Conservation (phyloP, 2,329 filamentous ascomycete species). For the Pestalotiopsis sp. region DNA sequence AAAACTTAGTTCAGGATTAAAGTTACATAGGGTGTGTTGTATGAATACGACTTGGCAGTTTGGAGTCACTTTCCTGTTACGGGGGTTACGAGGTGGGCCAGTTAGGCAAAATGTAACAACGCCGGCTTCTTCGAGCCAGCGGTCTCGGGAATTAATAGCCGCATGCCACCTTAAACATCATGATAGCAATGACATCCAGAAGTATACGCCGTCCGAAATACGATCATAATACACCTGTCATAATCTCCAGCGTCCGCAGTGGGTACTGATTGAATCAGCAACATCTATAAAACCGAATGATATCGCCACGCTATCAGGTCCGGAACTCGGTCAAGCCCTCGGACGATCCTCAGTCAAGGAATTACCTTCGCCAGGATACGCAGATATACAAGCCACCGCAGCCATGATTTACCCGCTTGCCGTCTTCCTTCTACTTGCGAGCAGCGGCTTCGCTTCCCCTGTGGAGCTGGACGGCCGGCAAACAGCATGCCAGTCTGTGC, state of each 20-base stretch:
- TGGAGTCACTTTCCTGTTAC: neutral
- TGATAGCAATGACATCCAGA: neutral
- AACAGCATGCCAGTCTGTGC: conserved; percentile 20
- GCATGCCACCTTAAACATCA: neutral
- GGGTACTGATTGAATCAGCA: neutral
- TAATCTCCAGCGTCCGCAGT: neutral
- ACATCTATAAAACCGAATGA: neutral
- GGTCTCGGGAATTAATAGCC: neutral
- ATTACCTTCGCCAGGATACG: neutral
- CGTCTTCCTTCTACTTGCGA: neutral
- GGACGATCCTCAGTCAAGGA: neutral
- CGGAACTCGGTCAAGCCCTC: neutral
- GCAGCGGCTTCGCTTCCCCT: neutral
- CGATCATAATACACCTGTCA: neutral
- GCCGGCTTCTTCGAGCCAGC: neutral
- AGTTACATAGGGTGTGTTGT: neutral
- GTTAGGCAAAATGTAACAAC: neutral
- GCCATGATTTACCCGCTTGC: neutral
- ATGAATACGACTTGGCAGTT: neutral
- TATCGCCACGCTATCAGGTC: neutral
- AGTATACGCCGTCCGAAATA: neutral
- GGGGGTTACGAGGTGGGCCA: neutral
- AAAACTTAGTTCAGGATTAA: neutral
- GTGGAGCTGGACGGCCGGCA: neutral
- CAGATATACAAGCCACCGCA: neutral